phyloP scores from a whole-genome alignment of 306 rosid genomes.

The Ormosia emarginata region DNA sequence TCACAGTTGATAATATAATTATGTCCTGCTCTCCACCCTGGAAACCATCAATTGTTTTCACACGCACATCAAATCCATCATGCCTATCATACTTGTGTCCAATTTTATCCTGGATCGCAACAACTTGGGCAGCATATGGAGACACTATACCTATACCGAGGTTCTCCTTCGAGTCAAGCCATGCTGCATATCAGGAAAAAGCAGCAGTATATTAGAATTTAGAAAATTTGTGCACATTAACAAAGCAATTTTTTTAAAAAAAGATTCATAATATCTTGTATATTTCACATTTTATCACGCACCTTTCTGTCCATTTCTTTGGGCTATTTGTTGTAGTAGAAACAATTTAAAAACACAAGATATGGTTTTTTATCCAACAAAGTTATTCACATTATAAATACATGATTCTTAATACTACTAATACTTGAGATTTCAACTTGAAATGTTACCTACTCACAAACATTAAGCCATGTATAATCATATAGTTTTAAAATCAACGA shows the following conservation, averaged over 20 bases:
- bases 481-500: neutral
- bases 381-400: neutral
- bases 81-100: constrained; percentile 34
- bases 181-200: constrained; percentile 31
- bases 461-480: neutral
- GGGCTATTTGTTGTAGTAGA: neutral
- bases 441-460: neutral
- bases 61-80: constrained; percentile 62
- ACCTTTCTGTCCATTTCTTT: neutral
- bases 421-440: neutral
- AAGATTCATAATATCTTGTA: neutral
- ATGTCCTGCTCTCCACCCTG: constrained; percentile 85
- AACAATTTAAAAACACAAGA: neutral
- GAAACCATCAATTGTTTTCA: constrained; percentile 70
- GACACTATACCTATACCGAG: constrained; percentile 64
- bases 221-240: neutral
- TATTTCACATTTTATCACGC: neutral
- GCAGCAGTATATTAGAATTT: neutral
- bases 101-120: constrained; percentile 45
- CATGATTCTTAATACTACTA: neutral
- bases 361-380: neutral
- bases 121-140: constrained; percentile 81
- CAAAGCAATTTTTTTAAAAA: neutral
- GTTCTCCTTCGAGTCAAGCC: constrained; percentile 36
- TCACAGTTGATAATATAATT: constrained; percentile 68